Evolutionary conservation across 306 rosid genomes (phyloP), one percentile per base, ranked within the genome.

Genomic region (Clitoria ternatea): DNA sequence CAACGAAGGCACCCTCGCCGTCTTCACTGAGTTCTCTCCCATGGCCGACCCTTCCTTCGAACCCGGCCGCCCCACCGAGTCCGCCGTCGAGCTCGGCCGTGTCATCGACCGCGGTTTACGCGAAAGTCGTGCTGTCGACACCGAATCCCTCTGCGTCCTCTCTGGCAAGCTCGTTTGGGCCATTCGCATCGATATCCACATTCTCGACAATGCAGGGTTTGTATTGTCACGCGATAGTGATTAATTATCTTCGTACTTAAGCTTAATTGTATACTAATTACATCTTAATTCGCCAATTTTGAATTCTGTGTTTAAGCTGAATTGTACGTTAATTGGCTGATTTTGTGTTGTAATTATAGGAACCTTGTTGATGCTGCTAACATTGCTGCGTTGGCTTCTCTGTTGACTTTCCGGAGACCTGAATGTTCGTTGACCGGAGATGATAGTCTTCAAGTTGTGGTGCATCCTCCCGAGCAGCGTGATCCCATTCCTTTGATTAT

Each of bases 1-100:
- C 61, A 90, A 90, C 47, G 98, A 93, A 67, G 98, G 98, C 45
- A 32, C 87, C 0, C 96, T 93, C 52, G 80, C 97, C n/a, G 76
- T 93, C 63, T 93, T 66, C 87, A 87, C 96, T 3, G 96, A 93
- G 77, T 90, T 93, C 72, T 90, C 98, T 40, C 96, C 95, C 15
- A 93, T 90, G 98, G 98, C 97, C 8, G 98, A 93, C 43, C 97
- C 97, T 52, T 88, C 96, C 29, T 93, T 85, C 54, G 97, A 93
- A 73, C 85, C 94, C 0, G 97, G 96, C 39, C 92, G 96, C 30
- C 97, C 98, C 0, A 72, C 85, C 9, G 90, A 93, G 74, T 73
- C 73, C 20, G 92, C 97, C 7, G 84, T 90, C 52, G 97, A 93
- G 77, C 81, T 93, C 6, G 96, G 96, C 3, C 90, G 98, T 14